phyloP scores from a whole-genome alignment of 345 rosid genomes.

The Combretum micranthum region DNA sequence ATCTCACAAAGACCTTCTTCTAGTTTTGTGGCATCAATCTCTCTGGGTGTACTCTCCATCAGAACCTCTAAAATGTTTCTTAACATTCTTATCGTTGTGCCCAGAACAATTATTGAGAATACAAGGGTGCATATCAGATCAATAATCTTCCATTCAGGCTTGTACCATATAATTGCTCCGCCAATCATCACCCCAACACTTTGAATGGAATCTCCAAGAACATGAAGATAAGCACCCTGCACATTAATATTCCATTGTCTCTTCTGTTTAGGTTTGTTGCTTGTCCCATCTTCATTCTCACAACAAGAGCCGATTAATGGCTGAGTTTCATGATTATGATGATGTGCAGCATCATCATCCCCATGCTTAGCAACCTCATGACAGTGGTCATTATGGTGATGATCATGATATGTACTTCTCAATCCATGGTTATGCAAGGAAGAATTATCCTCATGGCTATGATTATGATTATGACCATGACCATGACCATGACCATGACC shows the following conservation, averaged over 20 bases:
- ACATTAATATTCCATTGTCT: constrained; percentile 47
- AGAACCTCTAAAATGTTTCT: constrained; percentile 60
- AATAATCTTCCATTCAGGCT: constrained; percentile 60
- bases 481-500: constrained; percentile 18
- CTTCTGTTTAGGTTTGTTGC: constrained; percentile 18
- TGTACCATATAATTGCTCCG: constrained; percentile 63
- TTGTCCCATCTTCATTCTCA: constrained; percentile 10
- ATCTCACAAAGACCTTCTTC: constrained; percentile 64
- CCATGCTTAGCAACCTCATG: neutral
- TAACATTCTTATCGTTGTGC: constrained; percentile 54
- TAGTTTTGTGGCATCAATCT: constrained; percentile 56
- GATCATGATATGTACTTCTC: constrained; percentile 1
- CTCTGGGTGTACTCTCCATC: constrained; percentile 75
- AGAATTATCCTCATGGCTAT: constrained; percentile 5
- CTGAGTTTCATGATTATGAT: constrained; percentile 21
- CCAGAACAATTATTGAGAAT: constrained; percentile 46
- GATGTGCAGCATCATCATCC: constrained; percentile 13
- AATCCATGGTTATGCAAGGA: neutral
- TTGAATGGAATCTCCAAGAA: constrained; percentile 68
- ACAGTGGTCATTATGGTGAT: constrained; percentile 8
- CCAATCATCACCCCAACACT: constrained; percentile 74
- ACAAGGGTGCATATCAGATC: constrained; percentile 64
- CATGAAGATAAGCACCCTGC: constrained; percentile 70
- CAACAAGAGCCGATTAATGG: constrained; percentile 26
- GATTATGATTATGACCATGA: constrained; percentile 20